Evolutionary conservation across 345 rosid genomes (phyloP).

Genomic region (Iberis pinnata): DNA sequence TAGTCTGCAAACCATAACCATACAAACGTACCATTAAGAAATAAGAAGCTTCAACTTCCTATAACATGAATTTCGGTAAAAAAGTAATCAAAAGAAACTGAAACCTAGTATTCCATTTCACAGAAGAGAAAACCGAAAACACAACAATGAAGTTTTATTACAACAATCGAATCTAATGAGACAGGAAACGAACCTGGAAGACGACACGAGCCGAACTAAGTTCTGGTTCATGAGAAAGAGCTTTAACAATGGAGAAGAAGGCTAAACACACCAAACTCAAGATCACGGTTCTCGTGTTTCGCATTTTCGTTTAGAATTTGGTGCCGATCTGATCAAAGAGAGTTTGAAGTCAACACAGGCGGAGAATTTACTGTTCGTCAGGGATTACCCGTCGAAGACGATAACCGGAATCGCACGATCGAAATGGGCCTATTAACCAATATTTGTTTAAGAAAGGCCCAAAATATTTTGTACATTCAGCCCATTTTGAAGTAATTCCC

Average conservation of each 20-base stretch:
- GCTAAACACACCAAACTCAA: conserved; percentile 23
- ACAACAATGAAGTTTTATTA: background rate
- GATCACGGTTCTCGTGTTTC: conserved; percentile 21
- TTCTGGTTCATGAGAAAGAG: conserved; percentile 48
- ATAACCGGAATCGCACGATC: background rate
- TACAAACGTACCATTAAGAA: background rate
- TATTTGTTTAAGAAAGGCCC: too few relatives aligned
- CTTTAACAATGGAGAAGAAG: conserved; percentile 26
- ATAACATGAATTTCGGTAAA: background rate
- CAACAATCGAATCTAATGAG: background rate
- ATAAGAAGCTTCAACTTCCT: background rate
- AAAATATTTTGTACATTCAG: too few relatives aligned
- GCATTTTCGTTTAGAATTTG: conserved; percentile 18
- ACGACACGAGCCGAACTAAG: conserved; percentile 87
- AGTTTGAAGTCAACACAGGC: conserved; percentile 20
- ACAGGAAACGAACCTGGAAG: conserved; percentile 53
- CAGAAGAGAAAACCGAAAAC: background rate
- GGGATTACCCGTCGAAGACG: conserved; percentile 16
- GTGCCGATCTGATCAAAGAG: conserved; percentile 30
- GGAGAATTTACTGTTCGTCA: conserved; percentile 6
- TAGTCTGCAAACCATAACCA: conserved; percentile 58
- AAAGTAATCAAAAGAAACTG: background rate
- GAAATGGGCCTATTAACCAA: background rate
- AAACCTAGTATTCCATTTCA: background rate
- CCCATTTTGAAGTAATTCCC: too few relatives aligned